phyloP scores from a whole-genome alignment of 768 basidiomycete genomes.

The Collybia sp. region DNA sequence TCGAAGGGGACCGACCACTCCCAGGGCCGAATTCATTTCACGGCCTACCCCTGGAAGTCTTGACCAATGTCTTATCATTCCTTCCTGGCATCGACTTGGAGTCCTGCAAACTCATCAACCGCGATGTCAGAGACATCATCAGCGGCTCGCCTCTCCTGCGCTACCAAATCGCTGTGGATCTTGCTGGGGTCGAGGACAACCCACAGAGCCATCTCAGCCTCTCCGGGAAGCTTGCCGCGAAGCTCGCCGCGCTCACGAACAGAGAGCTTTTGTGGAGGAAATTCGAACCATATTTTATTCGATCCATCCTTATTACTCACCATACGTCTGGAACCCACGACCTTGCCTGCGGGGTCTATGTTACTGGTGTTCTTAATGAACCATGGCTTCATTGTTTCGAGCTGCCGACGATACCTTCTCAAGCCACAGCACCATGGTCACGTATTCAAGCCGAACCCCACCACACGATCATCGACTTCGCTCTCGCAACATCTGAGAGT shows the following conservation, averaged over 20 bases:
- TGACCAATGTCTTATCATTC: conserved; percentile 16
- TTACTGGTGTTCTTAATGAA: conserved; percentile 26
- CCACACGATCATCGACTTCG: conserved; percentile 9
- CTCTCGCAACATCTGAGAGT: conserved; percentile 10
- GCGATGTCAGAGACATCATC: conserved; percentile 19
- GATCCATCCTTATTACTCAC: conserved; percentile 18
- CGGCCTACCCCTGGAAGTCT: conserved; percentile 25
- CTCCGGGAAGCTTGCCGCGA: too few species aligned
- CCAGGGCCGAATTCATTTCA: conserved; percentile 7
- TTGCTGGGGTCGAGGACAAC: conserved; percentile 24
- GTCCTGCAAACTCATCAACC: conserved; percentile 15
- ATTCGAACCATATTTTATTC: conserved; percentile 16
- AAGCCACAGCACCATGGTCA: neutral
- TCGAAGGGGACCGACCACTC: too few species aligned
- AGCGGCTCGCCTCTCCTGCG: conserved; percentile 22
- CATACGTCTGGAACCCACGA: conserved; percentile 34
- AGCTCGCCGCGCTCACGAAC: conserved; percentile 13
- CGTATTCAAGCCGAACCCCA: neutral
- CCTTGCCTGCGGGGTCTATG: conserved; percentile 33
- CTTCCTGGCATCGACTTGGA: conserved; percentile 20
- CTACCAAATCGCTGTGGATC: conserved; percentile 22
- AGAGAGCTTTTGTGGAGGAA: conserved; percentile 23
- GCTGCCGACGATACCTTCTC: conserved; percentile 19
- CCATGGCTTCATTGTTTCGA: conserved; percentile 24
- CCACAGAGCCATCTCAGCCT: conserved; percentile 12